Evolutionary conservation across 208 protist species (phyloP), one percentile per base, ranked within the genome.

Genomic region (Eutreptiella sp.): DNA sequence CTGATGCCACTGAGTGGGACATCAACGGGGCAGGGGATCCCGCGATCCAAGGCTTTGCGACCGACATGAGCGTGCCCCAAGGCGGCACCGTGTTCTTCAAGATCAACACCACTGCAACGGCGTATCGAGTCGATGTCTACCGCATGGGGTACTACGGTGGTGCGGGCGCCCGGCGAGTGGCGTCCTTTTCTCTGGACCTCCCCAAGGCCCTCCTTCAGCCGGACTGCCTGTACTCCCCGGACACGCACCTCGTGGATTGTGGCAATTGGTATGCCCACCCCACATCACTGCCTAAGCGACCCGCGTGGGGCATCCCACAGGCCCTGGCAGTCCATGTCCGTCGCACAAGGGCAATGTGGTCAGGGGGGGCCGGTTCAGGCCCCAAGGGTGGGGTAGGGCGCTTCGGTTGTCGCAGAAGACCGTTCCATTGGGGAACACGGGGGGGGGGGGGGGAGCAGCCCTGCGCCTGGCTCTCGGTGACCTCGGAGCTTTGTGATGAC

Each of bases 11-110:
- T 16, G 50, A 57, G 36, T 57, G 50, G 50, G 50, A 57, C 11
- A 57, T 57, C 23, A 57, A 57, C 39, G 50, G n/a, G 28, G 50
- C 26, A 16, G 50, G 50, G 21, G 36, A 57, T 26, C 50, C 50
- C 9, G 7, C 11, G 11, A 57, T 57, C 14, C 50, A 57, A 57
- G 50, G 50, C 14, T 57, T 47, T 33, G 50, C 50, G 31, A 53
- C 31, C 11, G n/a, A 32, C 21, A 24, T 41, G 50, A 39, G 21
- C n/a, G 33, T 41, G 14, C 31, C 50, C 14, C 31, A 24, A 9
- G 50, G 50, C 36, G 50, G 39, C 7, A 57, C 33, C 11, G 50
- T 57, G 11, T 9, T 57, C 21, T 16, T 57, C 11, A 57, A 53
- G 36, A 32, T 57, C n/a, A 57, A 57, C n/a, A 57, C 50, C 14